phyloP scores from a whole-genome alignment of 306 rosid genomes.

The Cucurbita pepo region DNA sequence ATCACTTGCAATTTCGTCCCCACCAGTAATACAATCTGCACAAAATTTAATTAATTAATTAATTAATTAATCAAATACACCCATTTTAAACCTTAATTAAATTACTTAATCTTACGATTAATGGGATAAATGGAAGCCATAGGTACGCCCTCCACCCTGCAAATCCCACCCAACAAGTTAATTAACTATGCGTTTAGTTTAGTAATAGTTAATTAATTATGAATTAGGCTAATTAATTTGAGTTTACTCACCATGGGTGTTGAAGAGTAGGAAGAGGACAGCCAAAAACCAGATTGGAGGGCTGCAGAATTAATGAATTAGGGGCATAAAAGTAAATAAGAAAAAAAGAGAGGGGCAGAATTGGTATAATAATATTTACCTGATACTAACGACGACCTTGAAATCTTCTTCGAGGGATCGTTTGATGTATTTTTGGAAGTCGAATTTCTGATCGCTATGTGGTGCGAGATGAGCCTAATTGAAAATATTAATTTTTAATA shows the following conservation, averaged over 20 bases:
- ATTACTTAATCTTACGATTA: slow-evolving; percentile 45
- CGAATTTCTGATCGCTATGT: slow-evolving; percentile 52
- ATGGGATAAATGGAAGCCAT: slow-evolving; percentile 78
- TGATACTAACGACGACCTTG: slow-evolving; percentile 80
- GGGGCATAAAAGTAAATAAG: not conserved
- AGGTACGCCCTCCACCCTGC: slow-evolving; percentile 66
- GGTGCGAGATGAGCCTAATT: slow-evolving; percentile 80
- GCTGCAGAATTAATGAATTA: slow-evolving; percentile 10
- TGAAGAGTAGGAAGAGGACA: slow-evolving; percentile 53
- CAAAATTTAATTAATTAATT: not conserved
- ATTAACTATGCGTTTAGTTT: no score
- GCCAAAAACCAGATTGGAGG: slow-evolving; percentile 81
- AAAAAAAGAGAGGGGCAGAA: not conserved
- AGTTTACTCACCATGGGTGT: slow-evolving; percentile 46
- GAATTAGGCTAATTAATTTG: not conserved
- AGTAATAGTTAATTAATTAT: no score
- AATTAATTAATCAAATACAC: no score
- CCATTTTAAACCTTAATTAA: not conserved
- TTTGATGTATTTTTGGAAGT: slow-evolving; percentile 65
- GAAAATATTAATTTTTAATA: not conserved
- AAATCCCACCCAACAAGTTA: not conserved
- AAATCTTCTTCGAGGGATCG: slow-evolving; percentile 84
- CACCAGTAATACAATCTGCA: slow-evolving; percentile 54
- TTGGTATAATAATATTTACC: slow-evolving; percentile 17
- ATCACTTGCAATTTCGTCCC: slow-evolving; percentile 83